phyloP scores from a whole-genome alignment of 805 yeast species.

The Candida hispaniensis region DNA sequence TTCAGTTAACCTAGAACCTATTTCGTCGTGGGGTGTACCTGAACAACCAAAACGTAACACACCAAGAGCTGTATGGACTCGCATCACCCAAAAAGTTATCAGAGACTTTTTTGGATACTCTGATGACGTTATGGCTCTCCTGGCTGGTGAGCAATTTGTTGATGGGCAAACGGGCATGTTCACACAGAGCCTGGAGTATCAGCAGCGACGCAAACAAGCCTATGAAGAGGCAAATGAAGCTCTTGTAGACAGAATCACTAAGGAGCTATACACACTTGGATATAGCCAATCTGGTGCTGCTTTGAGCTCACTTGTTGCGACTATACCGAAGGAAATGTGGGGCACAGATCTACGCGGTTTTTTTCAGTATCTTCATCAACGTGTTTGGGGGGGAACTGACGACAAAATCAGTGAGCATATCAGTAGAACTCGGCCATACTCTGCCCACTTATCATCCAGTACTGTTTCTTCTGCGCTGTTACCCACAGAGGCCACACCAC shows the following conservation, averaged over 20 bases:
- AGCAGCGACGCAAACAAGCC: conserved; percentile 1
- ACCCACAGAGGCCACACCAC: conserved; percentile 1
- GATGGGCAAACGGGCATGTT: conserved; percentile 16
- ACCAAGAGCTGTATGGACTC: conserved; percentile 4
- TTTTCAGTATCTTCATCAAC: conserved; percentile 10
- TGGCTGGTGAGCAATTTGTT: conserved; percentile 26
- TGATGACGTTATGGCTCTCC: conserved; percentile 30
- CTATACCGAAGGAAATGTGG: conserved; percentile 12
- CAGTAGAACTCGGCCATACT: conserved; percentile 13
- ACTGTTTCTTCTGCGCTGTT: conserved; percentile 1
- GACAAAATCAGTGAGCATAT: conserved; percentile 9
- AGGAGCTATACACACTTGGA: conserved; percentile 12
- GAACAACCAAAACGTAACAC: conserved; percentile 11
- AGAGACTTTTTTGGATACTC: conserved; percentile 28
- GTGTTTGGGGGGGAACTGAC: conserved; percentile 13
- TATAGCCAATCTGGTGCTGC: conserved; percentile 13
- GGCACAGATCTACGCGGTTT: conserved; percentile 14
- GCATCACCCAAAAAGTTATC: conserved; percentile 22
- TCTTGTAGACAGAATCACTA: conserved; percentile 8
- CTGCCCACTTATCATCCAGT: conserved; percentile 1
- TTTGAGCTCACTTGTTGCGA: conserved; percentile 13
- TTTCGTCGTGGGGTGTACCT: conserved; percentile 15
- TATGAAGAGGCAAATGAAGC: conserved; percentile 14
- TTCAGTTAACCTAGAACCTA: conserved; percentile 8
- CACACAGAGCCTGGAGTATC: conserved; percentile 5